These are phyloP conservation scores for Fusarium tanahbumbuense DNA, from an alignment of 2,329 filamentous ascomycete genomes.

Conservation along the genomic window DNA sequence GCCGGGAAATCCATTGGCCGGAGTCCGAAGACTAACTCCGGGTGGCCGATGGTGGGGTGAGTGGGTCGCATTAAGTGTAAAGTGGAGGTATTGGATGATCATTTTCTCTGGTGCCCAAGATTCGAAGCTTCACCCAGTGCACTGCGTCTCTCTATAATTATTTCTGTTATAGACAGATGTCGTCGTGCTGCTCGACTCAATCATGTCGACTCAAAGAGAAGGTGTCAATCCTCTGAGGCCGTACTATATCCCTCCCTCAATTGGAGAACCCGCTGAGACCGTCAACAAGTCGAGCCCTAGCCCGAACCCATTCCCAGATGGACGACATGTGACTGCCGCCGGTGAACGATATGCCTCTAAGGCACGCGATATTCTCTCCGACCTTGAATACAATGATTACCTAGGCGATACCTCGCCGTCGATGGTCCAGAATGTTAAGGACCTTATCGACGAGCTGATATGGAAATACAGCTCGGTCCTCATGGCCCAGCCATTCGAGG, in stretches of 20 bases:
- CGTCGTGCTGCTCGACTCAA: conserved; percentile 43
- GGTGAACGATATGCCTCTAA: conserved; percentile 58
- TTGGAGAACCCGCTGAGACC: conserved; percentile 58
- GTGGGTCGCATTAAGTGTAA: conserved; percentile 12
- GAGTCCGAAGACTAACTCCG: conserved; percentile 45
- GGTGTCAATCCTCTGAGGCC: conserved; percentile 73
- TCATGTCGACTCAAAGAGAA: conserved; percentile 60
- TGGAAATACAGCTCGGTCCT: conserved; percentile 93
- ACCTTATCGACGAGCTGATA: conserved; percentile 83
- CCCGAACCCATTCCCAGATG: conserved; percentile 60
- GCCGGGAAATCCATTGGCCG: conserved; percentile 53
- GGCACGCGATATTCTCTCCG: conserved; percentile 86
- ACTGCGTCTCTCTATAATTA: conserved; percentile 31
- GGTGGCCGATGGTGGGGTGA: conserved; percentile 34
- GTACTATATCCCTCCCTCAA: conserved; percentile 74
- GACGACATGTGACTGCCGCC: conserved; percentile 55
- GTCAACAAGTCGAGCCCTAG: conserved; percentile 51
- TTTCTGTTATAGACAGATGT: conserved; percentile 41
- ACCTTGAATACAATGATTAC: conserved; percentile 93
- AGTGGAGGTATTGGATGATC: conserved; percentile 44
- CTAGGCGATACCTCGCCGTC: conserved; percentile 81
- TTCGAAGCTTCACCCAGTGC: conserved; percentile 29
- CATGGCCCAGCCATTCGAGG: conserved; percentile 95
- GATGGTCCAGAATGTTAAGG: conserved; percentile 77
- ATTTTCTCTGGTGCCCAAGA: conserved; percentile 46